Evolutionary conservation across 441 rosid genomes (phyloP).

Genomic region (Manihot esculenta): DNA sequence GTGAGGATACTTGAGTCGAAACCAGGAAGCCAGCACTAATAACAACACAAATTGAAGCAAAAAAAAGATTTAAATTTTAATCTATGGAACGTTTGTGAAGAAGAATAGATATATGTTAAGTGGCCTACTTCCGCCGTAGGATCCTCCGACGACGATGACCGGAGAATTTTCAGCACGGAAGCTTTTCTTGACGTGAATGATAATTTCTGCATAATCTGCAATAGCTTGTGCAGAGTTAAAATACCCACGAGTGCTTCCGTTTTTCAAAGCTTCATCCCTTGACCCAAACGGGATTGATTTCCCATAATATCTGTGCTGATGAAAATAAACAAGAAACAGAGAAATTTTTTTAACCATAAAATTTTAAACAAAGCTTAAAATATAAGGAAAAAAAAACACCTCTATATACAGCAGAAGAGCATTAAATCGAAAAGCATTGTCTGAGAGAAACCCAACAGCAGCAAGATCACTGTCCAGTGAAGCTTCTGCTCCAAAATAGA

Average conservation of each 20-base stretch:
- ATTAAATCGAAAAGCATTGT: conserved; percentile 45
- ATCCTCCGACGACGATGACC: conserved; percentile 61
- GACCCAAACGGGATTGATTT: conserved; percentile 52
- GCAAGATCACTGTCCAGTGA: conserved; percentile 34
- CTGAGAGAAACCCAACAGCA: conserved; percentile 40
- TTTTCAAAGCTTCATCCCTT: conserved; percentile 39
- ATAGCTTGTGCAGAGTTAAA: conserved; percentile 66
- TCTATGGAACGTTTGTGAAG: not conserved
- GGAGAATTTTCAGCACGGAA: conserved; percentile 45
- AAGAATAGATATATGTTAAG: not conserved
- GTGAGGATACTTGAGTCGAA: conserved; percentile 57
- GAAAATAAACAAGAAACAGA: not conserved
- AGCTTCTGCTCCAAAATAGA: conserved; percentile 54
- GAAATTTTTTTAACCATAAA: no score
- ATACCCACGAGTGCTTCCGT: conserved; percentile 54
- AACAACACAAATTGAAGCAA: not conserved
- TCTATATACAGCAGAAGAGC: conserved; percentile 63
- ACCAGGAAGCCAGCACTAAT: conserved; percentile 57
- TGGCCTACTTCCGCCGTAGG: conserved; percentile 79
- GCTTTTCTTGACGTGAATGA: conserved; percentile 44
- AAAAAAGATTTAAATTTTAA: no score
- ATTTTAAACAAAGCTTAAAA: no score
- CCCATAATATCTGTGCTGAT: conserved; percentile 71
- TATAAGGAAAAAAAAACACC: conserved; percentile 32
- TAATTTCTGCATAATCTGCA: conserved; percentile 60